A percentile compares a stretch with the other conserved stretches of the same genome.
phyloP scores from a whole-genome alignment of 108 stramenopile species.

The Skeletonema costatum region DNA sequence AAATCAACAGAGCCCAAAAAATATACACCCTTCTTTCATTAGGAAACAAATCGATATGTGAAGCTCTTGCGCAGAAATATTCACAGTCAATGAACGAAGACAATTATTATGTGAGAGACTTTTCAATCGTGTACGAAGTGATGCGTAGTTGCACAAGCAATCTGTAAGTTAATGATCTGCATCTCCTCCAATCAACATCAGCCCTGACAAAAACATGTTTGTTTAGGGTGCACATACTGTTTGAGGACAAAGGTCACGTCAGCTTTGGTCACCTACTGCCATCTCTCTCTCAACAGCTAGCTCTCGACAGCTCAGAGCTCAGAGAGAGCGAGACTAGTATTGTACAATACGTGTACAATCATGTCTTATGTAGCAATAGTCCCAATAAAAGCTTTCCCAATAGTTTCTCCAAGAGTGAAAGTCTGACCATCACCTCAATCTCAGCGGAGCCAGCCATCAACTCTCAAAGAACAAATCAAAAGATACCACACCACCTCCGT shows the following conservation, averaged over 20 bases:
- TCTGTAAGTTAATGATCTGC: background rate
- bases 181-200: background rate
- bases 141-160: background rate
- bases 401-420: background rate
- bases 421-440: background rate
- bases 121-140: background rate
- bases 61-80: background rate
- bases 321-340: too few species aligned
- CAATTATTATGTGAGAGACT: background rate
- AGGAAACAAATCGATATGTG: background rate
- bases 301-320: too few species aligned
- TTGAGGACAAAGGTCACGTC: too few species aligned
- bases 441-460: background rate
- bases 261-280: too few species aligned
- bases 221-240: too few species aligned
- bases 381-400: background rate
- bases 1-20: background rate
- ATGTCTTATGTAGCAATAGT: too few species aligned
- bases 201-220: too few species aligned
- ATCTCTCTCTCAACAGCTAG: too few species aligned
- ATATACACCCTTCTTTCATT: background rate
- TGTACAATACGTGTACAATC: too few species aligned
- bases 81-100: background rate
- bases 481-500: background rate
- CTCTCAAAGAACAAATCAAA: background rate